A percentile compares a stretch with the other conserved stretches of the same genome.
Evolutionary conservation across 208 protist species (phyloP).

Genomic region (Wallacemonas sp.): DNA sequence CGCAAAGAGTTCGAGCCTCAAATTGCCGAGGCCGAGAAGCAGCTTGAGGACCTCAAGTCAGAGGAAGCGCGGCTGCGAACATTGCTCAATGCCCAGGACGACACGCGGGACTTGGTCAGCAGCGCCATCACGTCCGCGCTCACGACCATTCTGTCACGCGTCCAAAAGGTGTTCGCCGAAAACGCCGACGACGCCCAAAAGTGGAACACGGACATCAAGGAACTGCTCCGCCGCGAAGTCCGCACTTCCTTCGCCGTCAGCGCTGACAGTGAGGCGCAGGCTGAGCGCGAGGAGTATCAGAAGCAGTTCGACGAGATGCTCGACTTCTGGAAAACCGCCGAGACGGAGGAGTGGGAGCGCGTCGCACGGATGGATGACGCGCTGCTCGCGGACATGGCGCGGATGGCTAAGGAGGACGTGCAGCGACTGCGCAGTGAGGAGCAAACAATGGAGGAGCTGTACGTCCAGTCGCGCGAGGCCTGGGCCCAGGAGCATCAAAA

Average conservation of each 20-base stretch:
- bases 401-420: slow-evolving; percentile 70
- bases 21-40: slow-evolving; percentile 35
- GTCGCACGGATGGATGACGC: slow-evolving; percentile 81
- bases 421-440: slow-evolving; percentile 65
- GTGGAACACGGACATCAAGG: slow-evolving; percentile 58
- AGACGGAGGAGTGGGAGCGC: slow-evolving; percentile 58
- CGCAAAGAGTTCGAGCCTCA: slow-evolving; percentile 51
- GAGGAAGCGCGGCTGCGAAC: slow-evolving; percentile 55
- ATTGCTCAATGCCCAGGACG: slow-evolving; percentile 42
- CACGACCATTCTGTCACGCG: slow-evolving; percentile 43
- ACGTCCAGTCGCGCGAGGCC: slow-evolving; percentile 63
- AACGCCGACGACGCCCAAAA: slow-evolving; percentile 22
- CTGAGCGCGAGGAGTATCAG: slow-evolving; percentile 56
- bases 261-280: slow-evolving; percentile 57
- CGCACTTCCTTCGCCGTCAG: slow-evolving; percentile 66
- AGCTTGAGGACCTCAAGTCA: slow-evolving; percentile 38
- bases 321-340: slow-evolving; percentile 68
- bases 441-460: slow-evolving; percentile 73
- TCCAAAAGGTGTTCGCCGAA: slow-evolving; percentile 55
- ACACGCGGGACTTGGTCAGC: slow-evolving; percentile 41
- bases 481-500: slow-evolving; percentile 72
- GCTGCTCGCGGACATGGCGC: slow-evolving; percentile 63
- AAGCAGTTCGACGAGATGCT: slow-evolving; percentile 70
- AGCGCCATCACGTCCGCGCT: slow-evolving; percentile 57
- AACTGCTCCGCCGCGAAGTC: slow-evolving; percentile 68